A percentile compares a stretch with the other conserved stretches of the same genome.
Conservation (phyloP, 805 yeast genomes). For the Yamadazyma akitaensis region DNA sequence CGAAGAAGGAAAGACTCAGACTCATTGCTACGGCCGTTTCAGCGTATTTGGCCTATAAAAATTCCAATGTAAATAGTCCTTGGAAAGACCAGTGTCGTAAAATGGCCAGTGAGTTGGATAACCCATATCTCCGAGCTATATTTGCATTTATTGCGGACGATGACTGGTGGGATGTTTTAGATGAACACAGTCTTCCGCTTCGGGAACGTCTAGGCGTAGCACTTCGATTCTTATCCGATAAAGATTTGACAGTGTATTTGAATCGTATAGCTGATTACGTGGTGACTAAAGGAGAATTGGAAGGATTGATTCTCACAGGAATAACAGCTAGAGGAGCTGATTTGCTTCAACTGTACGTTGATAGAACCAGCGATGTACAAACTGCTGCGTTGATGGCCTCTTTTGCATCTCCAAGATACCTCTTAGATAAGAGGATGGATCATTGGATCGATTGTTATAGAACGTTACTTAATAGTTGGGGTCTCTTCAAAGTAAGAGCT, state of each 20-base stretch:
- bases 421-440: constrained; percentile 66
- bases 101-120: constrained; percentile 82
- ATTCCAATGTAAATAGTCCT: constrained; percentile 58
- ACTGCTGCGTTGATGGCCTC: constrained; percentile 81
- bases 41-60: constrained; percentile 72
- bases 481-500: constrained; percentile 72
- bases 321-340: constrained; percentile 81
- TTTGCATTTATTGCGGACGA: constrained; percentile 92
- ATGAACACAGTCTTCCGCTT: constrained; percentile 82
- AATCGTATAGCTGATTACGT: constrained; percentile 68
- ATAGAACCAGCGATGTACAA: constrained; percentile 86
- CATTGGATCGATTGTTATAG: constrained; percentile 78
- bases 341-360: constrained; percentile 80
- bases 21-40: constrained; percentile 93
- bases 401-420: constrained; percentile 81
- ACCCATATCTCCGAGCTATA: constrained; percentile 86
- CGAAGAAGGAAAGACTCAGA: constrained; percentile 65
- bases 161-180: constrained; percentile 95
- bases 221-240: constrained; percentile 75
- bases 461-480: constrained; percentile 72
- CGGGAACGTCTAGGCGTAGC: constrained; percentile 91
- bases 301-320: constrained; percentile 90
- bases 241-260: constrained; percentile 70
- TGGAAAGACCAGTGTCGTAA: constrained; percentile 94
- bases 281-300: constrained; percentile 76